Percentiles rank a stretch among this genome's conserved stretches.
These are phyloP conservation scores for Phalaenopsis equestris DNA, from an alignment of 106 monocot species.

Conservation along the genomic window DNA sequence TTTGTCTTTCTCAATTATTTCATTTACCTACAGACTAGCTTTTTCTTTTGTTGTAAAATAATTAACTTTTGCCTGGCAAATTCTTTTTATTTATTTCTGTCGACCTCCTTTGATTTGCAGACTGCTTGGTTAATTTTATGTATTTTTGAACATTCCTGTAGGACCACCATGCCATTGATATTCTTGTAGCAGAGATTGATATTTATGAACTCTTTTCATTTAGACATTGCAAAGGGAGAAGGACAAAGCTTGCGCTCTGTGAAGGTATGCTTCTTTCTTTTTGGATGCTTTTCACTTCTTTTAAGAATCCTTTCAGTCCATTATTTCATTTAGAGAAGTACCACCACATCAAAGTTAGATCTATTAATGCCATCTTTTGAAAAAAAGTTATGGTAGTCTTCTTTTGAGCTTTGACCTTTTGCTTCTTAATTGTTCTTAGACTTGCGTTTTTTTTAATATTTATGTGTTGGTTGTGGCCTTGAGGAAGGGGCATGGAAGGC, in stretches of 20 bases:
- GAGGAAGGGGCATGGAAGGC: background rate
- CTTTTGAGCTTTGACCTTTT: background rate
- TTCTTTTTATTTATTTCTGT: background rate
- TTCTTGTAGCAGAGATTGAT: constrained; percentile 93
- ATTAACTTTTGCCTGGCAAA: background rate
- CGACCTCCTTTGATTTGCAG: background rate
- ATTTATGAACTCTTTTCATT: constrained; percentile 96
- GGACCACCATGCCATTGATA: constrained; percentile 94
- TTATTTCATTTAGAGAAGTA: background rate
- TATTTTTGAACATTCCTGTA: constrained; percentile 20
- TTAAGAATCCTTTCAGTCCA: background rate
- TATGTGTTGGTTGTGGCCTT: background rate
- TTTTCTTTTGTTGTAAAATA: background rate
- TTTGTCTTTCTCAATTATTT: background rate
- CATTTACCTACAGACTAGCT: background rate
- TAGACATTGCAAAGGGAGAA: constrained; percentile 93
- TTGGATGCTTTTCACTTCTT: constrained; percentile 3
- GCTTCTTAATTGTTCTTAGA: background rate
- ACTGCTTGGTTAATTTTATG: constrained; percentile 5
- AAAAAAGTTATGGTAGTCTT: background rate
- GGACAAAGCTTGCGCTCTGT: constrained; percentile 80
- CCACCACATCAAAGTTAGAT: background rate
- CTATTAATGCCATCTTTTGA: background rate
- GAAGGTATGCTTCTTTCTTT: constrained; percentile 46
- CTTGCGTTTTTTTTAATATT: background rate